Evolutionary conservation across 2,329 filamentous ascomycete species (phyloP), one percentile per base, ranked within the genome.

Genomic region (Volutella citrinella): DNA sequence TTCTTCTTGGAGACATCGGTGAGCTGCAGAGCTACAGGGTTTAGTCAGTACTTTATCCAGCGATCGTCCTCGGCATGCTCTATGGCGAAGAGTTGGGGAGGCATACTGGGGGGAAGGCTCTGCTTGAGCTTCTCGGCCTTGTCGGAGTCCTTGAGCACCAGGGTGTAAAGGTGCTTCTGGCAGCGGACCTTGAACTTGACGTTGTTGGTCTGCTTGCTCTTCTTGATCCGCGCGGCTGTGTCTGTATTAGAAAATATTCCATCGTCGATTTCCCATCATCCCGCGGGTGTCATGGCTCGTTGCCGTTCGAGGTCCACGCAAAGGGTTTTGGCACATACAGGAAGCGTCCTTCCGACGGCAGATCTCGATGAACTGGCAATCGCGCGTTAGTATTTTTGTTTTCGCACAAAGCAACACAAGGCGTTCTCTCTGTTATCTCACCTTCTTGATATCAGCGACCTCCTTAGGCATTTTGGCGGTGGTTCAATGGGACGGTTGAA

Each of bases 161-260:
- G 84, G 58, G 93, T 96, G 86, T 98, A 98, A 58, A 98, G 79
- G 79, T 93, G 83, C 64, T 83, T 82, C 69, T 87, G 79, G 85
- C 93, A 97, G 72, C 93, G 88, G 80, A 98, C 91, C 88, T 98
- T 98, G 89, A 98, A 97, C 86, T 98, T 98, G 84, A 93, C 90
- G 79, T 91, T 84, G 68, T 84, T 80, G 64, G 76, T 75, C 75
- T 85, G 83, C 72, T 82, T 84, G 82, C 84, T 95, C 81, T 94
- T 93, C 89, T 97, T 91, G 79, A 91, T 88, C 70, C 86, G 83
- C 65, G 86, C 86, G 72, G 86, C 86, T 91, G 59, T 48, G 59
- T 7, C 40, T 39, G 43, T 43, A 57, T 65, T 46, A 65, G 59
- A 49, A 38, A 27, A 28, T 23, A 38, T 28, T 28, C 35, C 41